Evolutionary conservation across 345 rosid species (phyloP).

Genomic region (Erucastrum elatum): DNA sequence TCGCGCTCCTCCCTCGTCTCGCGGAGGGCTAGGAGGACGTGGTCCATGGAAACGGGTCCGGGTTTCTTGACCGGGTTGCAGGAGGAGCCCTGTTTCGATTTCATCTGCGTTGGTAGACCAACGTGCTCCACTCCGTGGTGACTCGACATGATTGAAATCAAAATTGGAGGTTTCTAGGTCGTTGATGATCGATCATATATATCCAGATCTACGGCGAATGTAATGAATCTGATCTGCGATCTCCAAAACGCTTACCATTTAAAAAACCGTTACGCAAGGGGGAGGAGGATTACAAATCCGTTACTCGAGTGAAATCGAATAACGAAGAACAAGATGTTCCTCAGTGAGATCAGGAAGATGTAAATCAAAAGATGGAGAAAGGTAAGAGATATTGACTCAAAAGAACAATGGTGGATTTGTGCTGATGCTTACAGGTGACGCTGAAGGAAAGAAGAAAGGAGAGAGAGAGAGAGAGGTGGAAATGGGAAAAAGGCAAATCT

Average conservation of each 20-base stretch:
- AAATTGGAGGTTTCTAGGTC: conserved; percentile 1
- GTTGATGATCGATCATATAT: conserved; percentile 24
- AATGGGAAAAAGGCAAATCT: conserved; percentile 1
- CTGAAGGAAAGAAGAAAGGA: not conserved
- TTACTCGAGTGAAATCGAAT: not conserved
- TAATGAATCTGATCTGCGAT: conserved; percentile 15
- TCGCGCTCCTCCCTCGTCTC: conserved; percentile 71
- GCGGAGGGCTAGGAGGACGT: conserved; percentile 61
- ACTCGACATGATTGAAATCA: conserved; percentile 39
- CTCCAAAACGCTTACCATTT: conserved; percentile 10
- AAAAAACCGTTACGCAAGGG: not conserved
- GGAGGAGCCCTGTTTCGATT: conserved; percentile 41
- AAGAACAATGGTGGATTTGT: conserved; percentile 18
- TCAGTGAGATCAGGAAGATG: not conserved
- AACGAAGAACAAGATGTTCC: not conserved
- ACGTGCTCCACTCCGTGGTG: conserved; percentile 53
- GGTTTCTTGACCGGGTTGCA: conserved; percentile 52
- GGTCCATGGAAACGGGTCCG: conserved; percentile 62
- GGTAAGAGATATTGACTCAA: not conserved
- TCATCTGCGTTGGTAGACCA: conserved; percentile 46
- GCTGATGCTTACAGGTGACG: conserved; percentile 30
- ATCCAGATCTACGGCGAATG: conserved; percentile 11
- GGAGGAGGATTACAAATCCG: not conserved
- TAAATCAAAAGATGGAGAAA: not conserved
- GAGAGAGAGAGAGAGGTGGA: not conserved